Conservation (phyloP, 2,329 filamentous ascomycete species). For the Stenocarpella maydis region DNA sequence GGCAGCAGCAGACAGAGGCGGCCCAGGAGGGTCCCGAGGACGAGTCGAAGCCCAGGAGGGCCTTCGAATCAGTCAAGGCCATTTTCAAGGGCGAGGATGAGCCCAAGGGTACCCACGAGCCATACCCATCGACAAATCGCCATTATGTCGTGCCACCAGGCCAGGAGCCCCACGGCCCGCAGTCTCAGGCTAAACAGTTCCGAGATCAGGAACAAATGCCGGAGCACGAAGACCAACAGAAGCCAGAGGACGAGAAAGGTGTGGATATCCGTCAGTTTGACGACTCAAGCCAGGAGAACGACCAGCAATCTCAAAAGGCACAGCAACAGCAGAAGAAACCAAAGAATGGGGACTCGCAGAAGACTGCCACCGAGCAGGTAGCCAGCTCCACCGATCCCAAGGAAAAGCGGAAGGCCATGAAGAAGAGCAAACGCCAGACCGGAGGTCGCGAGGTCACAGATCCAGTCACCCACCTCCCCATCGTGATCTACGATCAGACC, state of each 20-base stretch:
- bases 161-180: conserved; percentile 13
- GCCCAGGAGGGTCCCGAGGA: conserved; percentile 46
- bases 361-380: conserved; percentile 48
- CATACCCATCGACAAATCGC: conserved; percentile 48
- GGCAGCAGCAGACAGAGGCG: conserved; percentile 42
- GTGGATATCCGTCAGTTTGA: background rate
- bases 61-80: conserved; percentile 48
- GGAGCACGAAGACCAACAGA: background rate
- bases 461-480: conserved; percentile 74
- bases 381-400: conserved; percentile 52
- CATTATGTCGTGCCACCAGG: conserved; percentile 39
- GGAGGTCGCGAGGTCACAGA: conserved; percentile 73
- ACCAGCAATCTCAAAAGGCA: conserved; percentile 22
- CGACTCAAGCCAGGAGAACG: background rate
- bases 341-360: conserved; percentile 37
- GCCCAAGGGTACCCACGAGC: conserved; percentile 42
- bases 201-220: conserved; percentile 17
- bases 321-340: conserved; percentile 36
- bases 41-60: conserved; percentile 46
- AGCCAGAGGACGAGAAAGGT: conserved; percentile 4
- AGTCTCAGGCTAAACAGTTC: conserved; percentile 29
- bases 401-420: conserved; percentile 58
- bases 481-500: conserved; percentile 74
- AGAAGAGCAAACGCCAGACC: conserved; percentile 53
- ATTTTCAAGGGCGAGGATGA: conserved; percentile 47